Percentiles rank a stretch among this genome's conserved stretches.
Conservation (phyloP, 768 basidiomycete species). For the Lactarius tabidus region DNA sequence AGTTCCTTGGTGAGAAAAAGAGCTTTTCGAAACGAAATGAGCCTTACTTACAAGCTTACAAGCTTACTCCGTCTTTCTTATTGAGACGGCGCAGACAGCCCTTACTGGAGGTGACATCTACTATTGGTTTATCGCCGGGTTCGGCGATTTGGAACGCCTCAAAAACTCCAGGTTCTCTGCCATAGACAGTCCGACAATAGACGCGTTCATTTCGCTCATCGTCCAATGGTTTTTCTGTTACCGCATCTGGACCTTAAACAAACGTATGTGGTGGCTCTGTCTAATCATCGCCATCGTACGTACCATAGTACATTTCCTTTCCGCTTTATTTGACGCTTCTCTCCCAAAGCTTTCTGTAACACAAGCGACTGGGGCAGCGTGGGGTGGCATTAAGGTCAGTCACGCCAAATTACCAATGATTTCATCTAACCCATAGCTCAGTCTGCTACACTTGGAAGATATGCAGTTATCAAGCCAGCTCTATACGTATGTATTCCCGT, state of each 20-base stretch:
- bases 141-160: constrained; percentile 1
- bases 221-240: constrained; percentile 17
- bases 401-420: not conserved
- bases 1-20: not conserved
- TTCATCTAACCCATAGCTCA: not conserved
- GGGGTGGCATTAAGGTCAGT: constrained; percentile 4
- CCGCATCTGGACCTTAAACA: constrained; percentile 17
- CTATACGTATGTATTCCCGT: not conserved
- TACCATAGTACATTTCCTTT: not conserved
- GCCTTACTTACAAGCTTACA: not conserved
- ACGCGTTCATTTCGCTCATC: constrained; percentile 7
- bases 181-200: constrained; percentile 11
- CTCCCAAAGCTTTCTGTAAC: not conserved
- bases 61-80: constrained; percentile 14
- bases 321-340: not conserved
- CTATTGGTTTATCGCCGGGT: constrained; percentile 19
- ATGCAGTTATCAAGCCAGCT: not conserved
- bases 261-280: constrained; percentile 11
- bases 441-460: constrained; percentile 6
- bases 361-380: constrained; percentile 1
- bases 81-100: constrained; percentile 12
- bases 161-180: not conserved
- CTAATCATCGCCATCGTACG: constrained; percentile 4
- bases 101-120: constrained; percentile 15
- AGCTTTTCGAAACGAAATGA: not conserved